Evolutionary conservation across 371 early-diverging fungal species (phyloP), one percentile per base, ranked within the genome.

Genomic region (Basidiobolus meristosporus): DNA sequence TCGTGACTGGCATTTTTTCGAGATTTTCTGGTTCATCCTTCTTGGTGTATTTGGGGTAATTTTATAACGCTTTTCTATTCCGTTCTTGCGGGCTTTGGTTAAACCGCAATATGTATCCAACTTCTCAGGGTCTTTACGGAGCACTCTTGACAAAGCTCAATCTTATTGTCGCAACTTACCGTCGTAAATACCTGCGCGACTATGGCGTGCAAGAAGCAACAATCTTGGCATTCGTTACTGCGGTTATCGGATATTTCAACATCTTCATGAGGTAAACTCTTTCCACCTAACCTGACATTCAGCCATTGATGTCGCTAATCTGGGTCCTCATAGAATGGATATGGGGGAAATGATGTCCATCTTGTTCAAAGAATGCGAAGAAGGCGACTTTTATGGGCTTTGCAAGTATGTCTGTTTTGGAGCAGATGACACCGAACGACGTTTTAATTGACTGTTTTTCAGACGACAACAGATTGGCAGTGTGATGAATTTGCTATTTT

Each of bases 1-100:
- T 44, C 63, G 80, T 28, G 81, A 77, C 34, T 97, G 90, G 84
- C 79, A 83, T 41, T 63, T 73, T 41, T 90, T 92, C 54, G 98
- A 55, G 20, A 49, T 56, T 10, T 21, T 48, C 22, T 52, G 52
- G 11, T 51, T 53, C 45, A 41, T 47, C 16, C 42, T 64, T 30
- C 46, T 59, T 26, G 52, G 59, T 18, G 42, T 51, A n/a, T 57
- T 61, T 46, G 59, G 56, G 29, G 58, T 63, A 54, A 45, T 28
- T 18, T 20, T 31, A 7, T 17, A 15, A 5, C 26, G 21, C 30
- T 10, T 37, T 15, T 18, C 6, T 14, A 29, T 18, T 45, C 81
- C 43, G 51, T 82, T 43, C 35, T 74, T 11, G n/a, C n/a, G n/a
- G n/a, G n/a, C n/a, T n/a, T n/a, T n/a, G 2, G 1, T 3, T 9